Conservation (phyloP, 2,329 filamentous ascomycete genomes). For the Escovopsis sp. region DNA sequence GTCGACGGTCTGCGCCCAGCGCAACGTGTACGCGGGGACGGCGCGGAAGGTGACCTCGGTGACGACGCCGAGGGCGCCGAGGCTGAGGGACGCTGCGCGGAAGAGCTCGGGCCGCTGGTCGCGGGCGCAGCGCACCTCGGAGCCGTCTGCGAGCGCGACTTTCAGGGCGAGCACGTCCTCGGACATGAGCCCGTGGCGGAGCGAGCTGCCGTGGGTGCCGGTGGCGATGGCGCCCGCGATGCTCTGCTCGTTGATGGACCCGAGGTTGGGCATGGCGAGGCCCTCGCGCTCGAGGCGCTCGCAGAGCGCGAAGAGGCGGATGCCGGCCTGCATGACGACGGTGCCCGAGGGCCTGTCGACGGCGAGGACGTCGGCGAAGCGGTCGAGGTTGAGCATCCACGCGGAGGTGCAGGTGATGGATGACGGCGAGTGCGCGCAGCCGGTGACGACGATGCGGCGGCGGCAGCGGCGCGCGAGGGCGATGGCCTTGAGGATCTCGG, state of each 20-base stretch:
- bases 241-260: conserved; percentile 89
- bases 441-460: conserved; percentile 70
- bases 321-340: conserved; percentile 75
- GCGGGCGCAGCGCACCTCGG: conserved; percentile 54
- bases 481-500: conserved; percentile 73
- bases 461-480: conserved; percentile 68
- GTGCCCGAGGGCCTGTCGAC: conserved; percentile 51
- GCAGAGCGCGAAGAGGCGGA: conserved; percentile 63
- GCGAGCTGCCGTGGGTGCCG: conserved; percentile 80
- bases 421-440: conserved; percentile 83
- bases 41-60: conserved; percentile 78
- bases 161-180: conserved; percentile 61
- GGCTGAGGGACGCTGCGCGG: conserved; percentile 69
- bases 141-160: conserved; percentile 71
- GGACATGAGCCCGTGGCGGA: conserved; percentile 70
- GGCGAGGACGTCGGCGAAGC: conserved; percentile 57
- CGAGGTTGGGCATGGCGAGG: conserved; percentile 78
- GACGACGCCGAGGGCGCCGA: conserved; percentile 84
- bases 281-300: conserved; percentile 58
- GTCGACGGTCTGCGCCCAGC: conserved; percentile 71
- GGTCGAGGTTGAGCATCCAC: conserved; percentile 90
- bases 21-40: conserved; percentile 66
- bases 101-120: conserved; percentile 65
- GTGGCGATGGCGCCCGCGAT: conserved; percentile 87
- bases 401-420: conserved; percentile 84